phyloP scores from a whole-genome alignment of 371 early-diverging fungal genomes.

The Umbelopsis sp. region DNA sequence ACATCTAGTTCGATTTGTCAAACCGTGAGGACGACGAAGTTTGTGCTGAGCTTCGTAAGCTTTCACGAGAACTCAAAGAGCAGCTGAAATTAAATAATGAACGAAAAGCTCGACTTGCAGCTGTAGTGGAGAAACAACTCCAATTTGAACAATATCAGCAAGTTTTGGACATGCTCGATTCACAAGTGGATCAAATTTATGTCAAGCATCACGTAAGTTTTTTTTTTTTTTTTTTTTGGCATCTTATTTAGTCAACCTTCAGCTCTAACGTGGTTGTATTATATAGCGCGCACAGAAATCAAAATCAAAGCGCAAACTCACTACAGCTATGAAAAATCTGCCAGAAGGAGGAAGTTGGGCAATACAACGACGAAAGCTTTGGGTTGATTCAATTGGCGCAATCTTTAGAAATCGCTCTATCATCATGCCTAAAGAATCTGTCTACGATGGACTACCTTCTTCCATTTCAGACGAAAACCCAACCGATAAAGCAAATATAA shows the following conservation, averaged over 20 bases:
- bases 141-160: conserved; percentile 88
- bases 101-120: conserved; percentile 70
- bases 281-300: conserved; percentile 68
- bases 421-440: conserved; percentile 41
- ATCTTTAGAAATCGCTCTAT: conserved; percentile 47
- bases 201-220: conserved; percentile 79
- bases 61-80: conserved; percentile 74
- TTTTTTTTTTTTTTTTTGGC: background rate
- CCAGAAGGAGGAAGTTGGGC: conserved; percentile 55
- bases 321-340: conserved; percentile 47
- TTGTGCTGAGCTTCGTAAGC: conserved; percentile 68
- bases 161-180: conserved; percentile 85
- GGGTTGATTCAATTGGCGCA: conserved; percentile 44
- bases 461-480: background rate
- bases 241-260: background rate
- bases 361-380: conserved; percentile 58
- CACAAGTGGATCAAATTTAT: conserved; percentile 85
- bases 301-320: conserved; percentile 70
- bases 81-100: conserved; percentile 67
- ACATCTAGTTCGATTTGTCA: conserved; percentile 66
- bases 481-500: background rate
- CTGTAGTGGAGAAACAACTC: conserved; percentile 74
- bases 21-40: conserved; percentile 85
- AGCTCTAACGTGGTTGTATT: conserved; percentile 1
- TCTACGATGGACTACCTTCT: conserved; percentile 24